phyloP scores from a whole-genome alignment of 1,139 yeast species.

The Zygosaccharomyces pseudobailii region DNA sequence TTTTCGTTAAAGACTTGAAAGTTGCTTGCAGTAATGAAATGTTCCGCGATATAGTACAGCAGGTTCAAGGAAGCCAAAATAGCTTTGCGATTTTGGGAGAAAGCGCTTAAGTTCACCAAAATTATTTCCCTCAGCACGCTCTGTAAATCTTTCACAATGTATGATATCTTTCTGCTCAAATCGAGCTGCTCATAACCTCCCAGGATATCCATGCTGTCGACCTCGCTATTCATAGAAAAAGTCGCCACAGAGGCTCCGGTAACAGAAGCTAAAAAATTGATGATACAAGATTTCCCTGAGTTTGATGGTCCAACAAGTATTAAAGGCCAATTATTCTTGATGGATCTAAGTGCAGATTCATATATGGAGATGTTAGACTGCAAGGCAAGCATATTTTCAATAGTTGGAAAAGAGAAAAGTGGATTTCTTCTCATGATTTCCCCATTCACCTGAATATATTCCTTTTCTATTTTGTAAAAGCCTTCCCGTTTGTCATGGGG shows the following conservation, averaged over 20 bases:
- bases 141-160: constrained; percentile 38
- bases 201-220: constrained; percentile 91
- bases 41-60: constrained; percentile 27
- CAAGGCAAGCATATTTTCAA: constrained; percentile 47
- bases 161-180: constrained; percentile 50
- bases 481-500: constrained; percentile 38
- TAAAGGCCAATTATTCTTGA: constrained; percentile 74
- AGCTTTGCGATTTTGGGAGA: constrained; percentile 19
- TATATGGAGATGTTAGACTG: constrained; percentile 60
- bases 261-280: constrained; percentile 61
- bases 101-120: constrained; percentile 38
- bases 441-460: constrained; percentile 60
- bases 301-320: constrained; percentile 82
- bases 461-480: constrained; percentile 43
- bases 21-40: constrained; percentile 30
- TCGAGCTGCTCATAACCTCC: constrained; percentile 98
- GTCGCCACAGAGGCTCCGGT: constrained; percentile 74
- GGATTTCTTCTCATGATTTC: constrained; percentile 46
- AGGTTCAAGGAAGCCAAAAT: constrained; percentile 29
- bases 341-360: constrained; percentile 71
- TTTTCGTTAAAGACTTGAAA: constrained; percentile 35
- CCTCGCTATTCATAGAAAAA: constrained; percentile 91
- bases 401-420: constrained; percentile 40
- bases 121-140: constrained; percentile 38
- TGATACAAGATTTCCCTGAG: constrained; percentile 79